Evolutionary conservation across 2,329 filamentous ascomycete genomes (phyloP).

Genomic region (Hymenoscyphus linearis): DNA sequence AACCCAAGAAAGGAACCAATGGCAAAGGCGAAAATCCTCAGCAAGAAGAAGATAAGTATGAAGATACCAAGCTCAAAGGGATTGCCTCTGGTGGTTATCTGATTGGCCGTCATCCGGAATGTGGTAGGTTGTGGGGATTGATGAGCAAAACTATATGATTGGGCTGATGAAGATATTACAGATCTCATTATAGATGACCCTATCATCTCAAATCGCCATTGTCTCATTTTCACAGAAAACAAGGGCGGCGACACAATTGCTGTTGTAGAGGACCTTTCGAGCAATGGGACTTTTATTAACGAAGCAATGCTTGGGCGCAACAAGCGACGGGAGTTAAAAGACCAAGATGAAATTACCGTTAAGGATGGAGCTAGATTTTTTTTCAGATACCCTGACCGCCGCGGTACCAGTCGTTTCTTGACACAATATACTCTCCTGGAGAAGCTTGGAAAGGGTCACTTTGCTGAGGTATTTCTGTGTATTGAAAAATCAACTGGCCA

Average conservation of each 20-base stretch:
- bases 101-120: conserved; percentile 89
- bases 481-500: conserved; percentile 78
- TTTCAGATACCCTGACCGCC: conserved; percentile 79
- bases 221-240: conserved; percentile 59
- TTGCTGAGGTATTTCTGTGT: conserved; percentile 88
- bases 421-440: conserved; percentile 82
- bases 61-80: conserved; percentile 55
- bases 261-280: conserved; percentile 87
- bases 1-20: conserved; percentile 31
- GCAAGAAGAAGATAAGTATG: conserved; percentile 55
- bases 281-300: conserved; percentile 95
- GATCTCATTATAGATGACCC: conserved; percentile 71
- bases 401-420: conserved; percentile 70
- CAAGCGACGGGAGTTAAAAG: conserved; percentile 79
- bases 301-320: conserved; percentile 88
- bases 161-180: conserved; percentile 25
- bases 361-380: conserved; percentile 81
- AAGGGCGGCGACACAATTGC: conserved; percentile 57
- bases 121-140: conserved; percentile 55
- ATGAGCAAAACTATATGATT: background rate
- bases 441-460: conserved; percentile 89
- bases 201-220: conserved; percentile 84
- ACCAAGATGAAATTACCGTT: conserved; percentile 87
- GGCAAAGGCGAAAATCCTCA: conserved; percentile 42
- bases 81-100: conserved; percentile 77